These are phyloP conservation scores for Colletotrichum filicis DNA, from an alignment of 2,329 filamentous ascomycete species.

Conservation along the genomic window DNA sequence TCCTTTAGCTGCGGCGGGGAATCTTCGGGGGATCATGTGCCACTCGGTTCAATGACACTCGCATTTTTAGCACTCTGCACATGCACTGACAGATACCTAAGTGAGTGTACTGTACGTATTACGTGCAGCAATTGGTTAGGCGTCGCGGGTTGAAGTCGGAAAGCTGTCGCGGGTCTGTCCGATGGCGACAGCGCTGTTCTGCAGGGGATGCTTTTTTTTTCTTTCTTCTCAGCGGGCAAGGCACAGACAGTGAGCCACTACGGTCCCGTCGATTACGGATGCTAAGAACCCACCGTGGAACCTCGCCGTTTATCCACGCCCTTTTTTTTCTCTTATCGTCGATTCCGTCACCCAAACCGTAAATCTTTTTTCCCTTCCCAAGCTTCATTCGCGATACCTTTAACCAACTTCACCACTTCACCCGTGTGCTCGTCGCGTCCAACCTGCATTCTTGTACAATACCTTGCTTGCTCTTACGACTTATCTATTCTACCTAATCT, in stretches of 20 bases:
- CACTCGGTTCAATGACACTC: conserved; percentile 8
- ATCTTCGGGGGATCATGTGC: conserved; percentile 35
- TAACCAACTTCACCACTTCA: not conserved
- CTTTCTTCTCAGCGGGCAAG: no score
- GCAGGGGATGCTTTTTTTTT: not conserved
- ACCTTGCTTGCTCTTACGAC: not conserved
- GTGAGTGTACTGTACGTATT: no score
- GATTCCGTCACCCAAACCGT: conserved; percentile 16
- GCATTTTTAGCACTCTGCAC: not conserved
- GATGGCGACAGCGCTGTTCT: not conserved
- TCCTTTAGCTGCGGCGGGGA: conserved; percentile 36
- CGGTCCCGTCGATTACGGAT: conserved; percentile 6
- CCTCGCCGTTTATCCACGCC: conserved; percentile 7
- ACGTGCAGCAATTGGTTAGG: not conserved
- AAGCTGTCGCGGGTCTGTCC: conserved; percentile 24
- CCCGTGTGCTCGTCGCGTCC: not conserved
- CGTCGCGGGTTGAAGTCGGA: conserved; percentile 5
- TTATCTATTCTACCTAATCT: not conserved
- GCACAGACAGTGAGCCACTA: conserved; percentile 2
- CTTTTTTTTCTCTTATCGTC: conserved; percentile 18
- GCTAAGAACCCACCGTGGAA: not conserved
- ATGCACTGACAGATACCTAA: not conserved
- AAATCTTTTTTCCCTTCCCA: conserved; percentile 31
- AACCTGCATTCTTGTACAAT: conserved; percentile 1
- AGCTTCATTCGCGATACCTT: not conserved